A percentile compares a stretch with the other conserved stretches of the same genome.
These are phyloP conservation scores for Trichoderma cornu-damae DNA, from an alignment of 2,329 filamentous ascomycete species.

Conservation along the genomic window DNA sequence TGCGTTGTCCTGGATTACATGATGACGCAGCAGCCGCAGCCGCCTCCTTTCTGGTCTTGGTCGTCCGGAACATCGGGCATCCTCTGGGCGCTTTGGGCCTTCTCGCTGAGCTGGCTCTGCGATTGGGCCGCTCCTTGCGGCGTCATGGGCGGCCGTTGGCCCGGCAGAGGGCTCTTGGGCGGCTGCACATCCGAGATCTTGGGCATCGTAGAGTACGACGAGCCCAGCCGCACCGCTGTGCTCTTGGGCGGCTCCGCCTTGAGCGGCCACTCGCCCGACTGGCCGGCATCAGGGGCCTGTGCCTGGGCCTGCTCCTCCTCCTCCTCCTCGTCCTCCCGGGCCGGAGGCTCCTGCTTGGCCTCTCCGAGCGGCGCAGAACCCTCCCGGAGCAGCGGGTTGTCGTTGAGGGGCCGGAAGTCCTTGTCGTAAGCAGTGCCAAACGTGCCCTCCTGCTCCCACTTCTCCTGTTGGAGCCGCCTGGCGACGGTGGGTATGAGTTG, in stretches of 20 bases:
- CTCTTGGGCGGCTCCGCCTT: slow-evolving; percentile 40
- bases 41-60: slow-evolving; percentile 39
- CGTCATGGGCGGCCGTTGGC: slow-evolving; percentile 41
- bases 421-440: slow-evolving; percentile 81
- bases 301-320: slow-evolving; percentile 26
- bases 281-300: too few species aligned
- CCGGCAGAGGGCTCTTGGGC: slow-evolving; percentile 35
- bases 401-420: slow-evolving; percentile 77
- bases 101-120: slow-evolving; percentile 22
- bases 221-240: slow-evolving; percentile 41
- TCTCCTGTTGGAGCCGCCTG: slow-evolving; percentile 83
- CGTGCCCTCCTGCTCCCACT: slow-evolving; percentile 89
- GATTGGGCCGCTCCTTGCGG: slow-evolving; percentile 32
- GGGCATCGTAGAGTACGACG: slow-evolving; percentile 59
- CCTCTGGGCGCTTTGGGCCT: slow-evolving; percentile 13
- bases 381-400: slow-evolving; percentile 47
- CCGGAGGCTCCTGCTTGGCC: slow-evolving; percentile 20
- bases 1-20: slow-evolving; percentile 36
- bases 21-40: slow-evolving; percentile 49
- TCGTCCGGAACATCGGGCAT: slow-evolving; percentile 27
- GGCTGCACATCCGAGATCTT: slow-evolving; percentile 43
- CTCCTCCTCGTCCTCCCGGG: slow-evolving; percentile 17
- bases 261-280: slow-evolving; percentile 56
- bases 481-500: slow-evolving; percentile 94
- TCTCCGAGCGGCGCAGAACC: slow-evolving; percentile 18